A percentile compares a stretch with the other conserved stretches of the same genome.
These are phyloP conservation scores for Toxicodendron radicans DNA, from an alignment of 345 rosid genomes.

Conservation along the genomic window DNA sequence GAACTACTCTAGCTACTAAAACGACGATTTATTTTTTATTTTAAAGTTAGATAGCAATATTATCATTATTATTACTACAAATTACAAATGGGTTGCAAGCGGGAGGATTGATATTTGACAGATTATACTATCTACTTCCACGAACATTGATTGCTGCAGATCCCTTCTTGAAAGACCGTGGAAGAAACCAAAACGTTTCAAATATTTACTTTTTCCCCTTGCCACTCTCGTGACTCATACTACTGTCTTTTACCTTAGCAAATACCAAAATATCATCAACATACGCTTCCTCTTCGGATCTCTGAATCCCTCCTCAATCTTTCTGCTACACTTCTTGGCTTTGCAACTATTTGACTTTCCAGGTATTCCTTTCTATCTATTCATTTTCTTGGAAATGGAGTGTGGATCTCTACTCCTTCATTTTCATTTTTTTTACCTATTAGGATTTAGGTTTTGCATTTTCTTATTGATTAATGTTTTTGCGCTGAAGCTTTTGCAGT, in stretches of 20 bases:
- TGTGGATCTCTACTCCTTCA: conserved; percentile 2
- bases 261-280: neutral
- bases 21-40: too few relatives aligned
- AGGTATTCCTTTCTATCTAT: neutral
- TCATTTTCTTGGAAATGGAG: neutral
- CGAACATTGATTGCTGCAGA: neutral
- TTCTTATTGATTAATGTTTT: neutral
- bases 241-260: conserved; percentile 6
- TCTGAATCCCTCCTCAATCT: conserved; percentile 10
- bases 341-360: neutral
- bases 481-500: neutral
- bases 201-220: neutral
- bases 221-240: conserved; percentile 40
- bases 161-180: neutral
- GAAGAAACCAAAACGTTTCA: neutral
- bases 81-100: neutral
- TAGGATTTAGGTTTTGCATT: neutral
- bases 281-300: conserved; percentile 19
- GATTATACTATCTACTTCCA: neutral
- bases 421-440: neutral
- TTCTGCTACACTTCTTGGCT: neutral
- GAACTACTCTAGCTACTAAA: too few relatives aligned
- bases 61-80: neutral
- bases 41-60: neutral
- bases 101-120: neutral